Evolutionary conservation across 371 early-diverging fungal genomes (phyloP).

Genomic region (Lichtheimia hyalospora): DNA sequence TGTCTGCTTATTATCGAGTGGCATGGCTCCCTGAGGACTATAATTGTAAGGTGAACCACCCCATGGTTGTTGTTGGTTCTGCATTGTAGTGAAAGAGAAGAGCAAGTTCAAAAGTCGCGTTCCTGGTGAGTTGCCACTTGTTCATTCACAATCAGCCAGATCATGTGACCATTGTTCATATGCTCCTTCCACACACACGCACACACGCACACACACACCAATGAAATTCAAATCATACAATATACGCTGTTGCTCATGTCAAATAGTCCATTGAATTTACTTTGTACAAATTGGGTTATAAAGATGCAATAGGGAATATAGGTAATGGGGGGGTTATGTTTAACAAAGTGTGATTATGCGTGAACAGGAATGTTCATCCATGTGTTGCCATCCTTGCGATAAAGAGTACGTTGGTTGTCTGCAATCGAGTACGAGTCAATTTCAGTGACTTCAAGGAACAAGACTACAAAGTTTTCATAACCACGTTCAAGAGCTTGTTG

Average conservation of each 20-base stretch:
- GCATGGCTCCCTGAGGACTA: slow-evolving; percentile 13
- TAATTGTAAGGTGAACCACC: neutral
- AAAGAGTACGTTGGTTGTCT: slow-evolving; percentile 9
- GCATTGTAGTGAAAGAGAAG: no score
- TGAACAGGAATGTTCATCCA: slow-evolving; percentile 4
- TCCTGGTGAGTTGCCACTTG: no score
- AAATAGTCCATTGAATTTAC: no score
- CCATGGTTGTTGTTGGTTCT: no score
- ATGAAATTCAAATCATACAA: no score
- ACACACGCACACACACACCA: no score
- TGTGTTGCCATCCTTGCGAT: slow-evolving; percentile 12
- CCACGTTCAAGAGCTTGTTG: slow-evolving; percentile 23
- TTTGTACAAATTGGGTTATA: neutral
- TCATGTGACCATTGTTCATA: no score
- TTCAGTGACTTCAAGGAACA: slow-evolving; percentile 30
- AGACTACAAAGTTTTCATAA: slow-evolving; percentile 28
- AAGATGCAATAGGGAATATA: neutral
- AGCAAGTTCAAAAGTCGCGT: no score
- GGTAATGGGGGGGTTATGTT: neutral
- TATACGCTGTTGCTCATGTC: no score
- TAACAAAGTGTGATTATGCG: neutral
- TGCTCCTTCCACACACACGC: no score
- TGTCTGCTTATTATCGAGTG: slow-evolving; percentile 26
- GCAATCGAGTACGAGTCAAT: slow-evolving; percentile 22
- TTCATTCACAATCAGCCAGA: no score